Evolutionary conservation across 2,329 filamentous ascomycete genomes (phyloP), one percentile per base, ranked within the genome.

Genomic region (Colletotrichum theobromicola): DNA sequence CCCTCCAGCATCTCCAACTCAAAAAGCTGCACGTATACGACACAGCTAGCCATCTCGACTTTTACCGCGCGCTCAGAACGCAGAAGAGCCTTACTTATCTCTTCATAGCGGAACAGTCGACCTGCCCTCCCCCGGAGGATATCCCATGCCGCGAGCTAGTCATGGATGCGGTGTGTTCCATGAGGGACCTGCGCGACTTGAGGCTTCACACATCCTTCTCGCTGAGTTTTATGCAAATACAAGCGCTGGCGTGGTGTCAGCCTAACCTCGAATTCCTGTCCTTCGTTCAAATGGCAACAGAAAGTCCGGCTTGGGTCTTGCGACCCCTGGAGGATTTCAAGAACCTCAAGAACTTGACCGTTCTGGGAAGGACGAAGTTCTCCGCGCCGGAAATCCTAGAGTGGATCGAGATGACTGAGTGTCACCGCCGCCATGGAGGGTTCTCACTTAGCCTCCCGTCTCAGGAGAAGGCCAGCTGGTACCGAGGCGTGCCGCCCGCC

Each of bases 121-220:
- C 55, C 18, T 0, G 0, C 3, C 57, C 26, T 34, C 28, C n/a
- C 5, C 18, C n/a, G 9, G n/a, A 10, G 32, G 28, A 12, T 8
- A 16, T 7, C 32, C 37, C 6, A 18, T 67, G 67, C 5, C 21
- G 21, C 16, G 5, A 18, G 28, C 13, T 50, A 9, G 35, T 65
- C 13, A 46, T 73, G 50, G 53, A 64, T 5, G 71, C 71, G 18
- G 71, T 73, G 26, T 24, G 24, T 7, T 60, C 71, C 9, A 70
- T 73, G 71, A 67, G 35, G 16, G 16, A 53, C 35, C 71, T 73
- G 24, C 71, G 50, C n/a, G 50, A 70, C 50, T 28, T 73, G 28
- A 64, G 58, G 10, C 67, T 73, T 12, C 71, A 70, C 28, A 73
- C 71, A 2, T 30, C 13, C 3, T 73, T 58, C 28, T 4, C 46